Evolutionary conservation across 2,329 filamentous ascomycete species (phyloP), one percentile per base, ranked within the genome.

Genomic region (Ophiostoma tasmaniense): DNA sequence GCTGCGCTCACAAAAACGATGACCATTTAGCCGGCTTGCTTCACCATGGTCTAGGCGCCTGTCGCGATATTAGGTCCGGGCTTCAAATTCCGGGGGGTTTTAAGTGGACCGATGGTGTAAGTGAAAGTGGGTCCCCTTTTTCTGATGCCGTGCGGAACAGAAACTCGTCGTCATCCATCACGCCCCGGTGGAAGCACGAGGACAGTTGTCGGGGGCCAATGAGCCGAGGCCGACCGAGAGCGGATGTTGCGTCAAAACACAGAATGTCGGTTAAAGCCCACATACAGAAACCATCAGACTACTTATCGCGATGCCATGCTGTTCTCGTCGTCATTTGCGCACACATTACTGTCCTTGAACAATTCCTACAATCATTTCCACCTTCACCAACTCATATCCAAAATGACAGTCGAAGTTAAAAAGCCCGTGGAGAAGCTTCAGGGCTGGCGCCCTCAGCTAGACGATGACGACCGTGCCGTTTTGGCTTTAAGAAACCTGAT

Each of bases 401-500:
- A 3, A 20, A 50, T 50, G 45, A 50, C 20, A n/a, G n/a, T 10
- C 8, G 20, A 50, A 20, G 7, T 22, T 6, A 22, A 17, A n/a
- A 20, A 50, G 45, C 6, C 45, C 17, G 17, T 50, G 3, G 7
- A 5, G 22, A 50, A 22, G 45, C 45, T 22, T 2, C 45, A 50
- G 14, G 45, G 45, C 20, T 50, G 45, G 45, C n/a, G 17, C 17
- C 45, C 45, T 10, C 45, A 50, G 20, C 45, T 50, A 2, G 17
- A 50, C 45, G 45, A 50, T 10, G 45, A 50, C 45, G 69, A 68
- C 25, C 67, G 30, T 17, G 65, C 50, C 35, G 62, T 66, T 0
- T 70, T 73, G 3, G 62, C 71, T 11, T 17, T 71, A 11, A 64
- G 72, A 17, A 73, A 73, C 22, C 64, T 73, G 30, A 70, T 66